Evolutionary conservation across 371 early-diverging fungal species (phyloP).

Genomic region (Mortierella polycephala): DNA sequence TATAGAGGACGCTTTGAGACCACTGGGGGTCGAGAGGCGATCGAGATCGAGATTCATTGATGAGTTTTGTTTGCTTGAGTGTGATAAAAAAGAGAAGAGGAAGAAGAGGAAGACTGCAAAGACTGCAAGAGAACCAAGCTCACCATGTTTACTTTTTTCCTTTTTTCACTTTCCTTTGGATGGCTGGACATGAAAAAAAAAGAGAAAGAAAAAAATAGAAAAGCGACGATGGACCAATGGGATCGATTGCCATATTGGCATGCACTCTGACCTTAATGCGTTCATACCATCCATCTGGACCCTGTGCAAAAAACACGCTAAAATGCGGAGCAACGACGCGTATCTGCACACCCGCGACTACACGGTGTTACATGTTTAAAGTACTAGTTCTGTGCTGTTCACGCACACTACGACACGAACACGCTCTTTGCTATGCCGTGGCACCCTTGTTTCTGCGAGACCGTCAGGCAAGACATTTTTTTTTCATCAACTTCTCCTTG

Average conservation of each 20-base stretch:
- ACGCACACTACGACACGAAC: too few relatives aligned
- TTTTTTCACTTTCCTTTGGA: neutral
- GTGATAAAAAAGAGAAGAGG: neutral
- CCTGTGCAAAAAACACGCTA: too few relatives aligned
- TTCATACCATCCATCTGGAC: too few relatives aligned
- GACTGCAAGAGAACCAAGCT: too few relatives aligned
- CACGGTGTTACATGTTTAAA: too few relatives aligned
- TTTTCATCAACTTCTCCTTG: neutral
- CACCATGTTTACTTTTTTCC: too few relatives aligned
- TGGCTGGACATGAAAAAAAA: neutral
- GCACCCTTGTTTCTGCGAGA: neutral
- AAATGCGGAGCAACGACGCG: too few relatives aligned
- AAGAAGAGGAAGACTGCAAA: constrained; percentile 7
- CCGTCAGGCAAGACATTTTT: constrained; percentile 5
- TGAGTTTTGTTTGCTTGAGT: neutral
- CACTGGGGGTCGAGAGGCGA: neutral
- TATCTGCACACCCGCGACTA: too few relatives aligned
- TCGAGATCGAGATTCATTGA: constrained; percentile 12
- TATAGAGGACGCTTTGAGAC: constrained; percentile 4
- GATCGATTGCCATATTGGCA: neutral
- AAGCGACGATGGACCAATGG: neutral
- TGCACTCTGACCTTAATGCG: too few relatives aligned
- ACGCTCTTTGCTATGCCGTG: neutral
- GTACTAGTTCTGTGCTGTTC: too few relatives aligned
- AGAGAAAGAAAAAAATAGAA: neutral